These are phyloP conservation scores for Posidonia australis DNA, from an alignment of 106 monocot species.

Conservation along the genomic window DNA sequence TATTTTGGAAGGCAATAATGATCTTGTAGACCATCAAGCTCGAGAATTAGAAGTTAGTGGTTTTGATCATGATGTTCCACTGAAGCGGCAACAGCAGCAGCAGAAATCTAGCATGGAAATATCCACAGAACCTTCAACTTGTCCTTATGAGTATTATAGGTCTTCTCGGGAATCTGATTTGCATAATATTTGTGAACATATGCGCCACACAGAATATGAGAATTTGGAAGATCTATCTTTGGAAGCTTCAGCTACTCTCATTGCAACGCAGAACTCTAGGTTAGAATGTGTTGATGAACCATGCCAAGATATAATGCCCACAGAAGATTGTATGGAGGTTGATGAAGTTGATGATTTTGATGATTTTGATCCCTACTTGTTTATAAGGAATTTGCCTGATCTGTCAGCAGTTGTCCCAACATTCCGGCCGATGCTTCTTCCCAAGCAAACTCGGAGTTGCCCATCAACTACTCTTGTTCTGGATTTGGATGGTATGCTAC, in stretches of 20 bases:
- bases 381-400: conserved; percentile 88
- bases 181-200: conserved; percentile 7
- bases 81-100: not conserved
- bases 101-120: not conserved
- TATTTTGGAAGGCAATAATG: conserved; percentile 17
- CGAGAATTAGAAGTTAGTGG: conserved; percentile 10
- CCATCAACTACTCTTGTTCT: conserved; percentile 90
- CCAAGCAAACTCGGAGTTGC: conserved; percentile 96
- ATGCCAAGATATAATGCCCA: conserved; percentile 56
- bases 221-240: conserved; percentile 51
- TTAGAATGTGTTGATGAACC: conserved; percentile 84
- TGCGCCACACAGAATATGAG: conserved; percentile 5
- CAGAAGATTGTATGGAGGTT: conserved; percentile 43
- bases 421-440: conserved; percentile 76
- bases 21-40: conserved; percentile 4
- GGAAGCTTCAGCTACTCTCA: conserved; percentile 84
- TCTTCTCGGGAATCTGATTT: not conserved
- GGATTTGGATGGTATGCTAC: conserved; percentile 81
- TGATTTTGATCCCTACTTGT: conserved; percentile 92
- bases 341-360: conserved; percentile 72
- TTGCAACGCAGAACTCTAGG: conserved; percentile 87
- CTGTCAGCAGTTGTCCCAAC: conserved; percentile 74
- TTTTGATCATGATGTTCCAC: not conserved
- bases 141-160: not conserved
- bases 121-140: not conserved